A percentile compares a stretch with the other conserved stretches of the same genome.
phyloP scores from a whole-genome alignment of 768 basidiomycete genomes.

The Trametes punicea region DNA sequence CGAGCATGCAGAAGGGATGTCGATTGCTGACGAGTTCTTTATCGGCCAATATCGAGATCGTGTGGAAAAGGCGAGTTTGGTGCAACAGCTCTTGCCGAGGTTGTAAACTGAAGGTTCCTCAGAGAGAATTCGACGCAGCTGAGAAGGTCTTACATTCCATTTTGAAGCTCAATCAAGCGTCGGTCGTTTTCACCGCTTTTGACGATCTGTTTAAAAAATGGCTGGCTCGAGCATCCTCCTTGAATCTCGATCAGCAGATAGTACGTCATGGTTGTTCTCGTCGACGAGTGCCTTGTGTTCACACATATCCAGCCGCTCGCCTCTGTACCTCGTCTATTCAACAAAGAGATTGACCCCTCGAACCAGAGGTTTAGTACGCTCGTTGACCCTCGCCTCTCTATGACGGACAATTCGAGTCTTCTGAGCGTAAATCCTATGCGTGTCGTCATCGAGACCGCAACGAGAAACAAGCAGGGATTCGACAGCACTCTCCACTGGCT shows the following conservation, averaged over 20 bases:
- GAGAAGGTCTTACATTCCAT: constrained; percentile 44
- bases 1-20: constrained; percentile 40
- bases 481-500: constrained; percentile 55
- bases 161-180: constrained; percentile 49
- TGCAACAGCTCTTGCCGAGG: no score
- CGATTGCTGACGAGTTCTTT: constrained; percentile 17
- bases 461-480: constrained; percentile 41
- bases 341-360: constrained; percentile 44
- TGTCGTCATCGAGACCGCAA: constrained; percentile 43
- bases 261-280: background rate
- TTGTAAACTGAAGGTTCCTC: background rate
- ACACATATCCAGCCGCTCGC: constrained; percentile 41
- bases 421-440: constrained; percentile 52
- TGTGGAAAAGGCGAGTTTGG: constrained; percentile 11
- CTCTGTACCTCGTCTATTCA: constrained; percentile 56
- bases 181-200: constrained; percentile 53
- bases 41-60: constrained; percentile 14
- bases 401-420: constrained; percentile 30
- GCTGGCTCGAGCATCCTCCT: constrained; percentile 45
- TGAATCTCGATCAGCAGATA: constrained; percentile 40
- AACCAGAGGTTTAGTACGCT: constrained; percentile 38
- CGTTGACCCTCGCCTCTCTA: constrained; percentile 30
- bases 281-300: background rate
- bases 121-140: constrained; percentile 11
- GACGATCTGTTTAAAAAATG: constrained; percentile 58